These are phyloP conservation scores for Russula ochroleuca DNA, from an alignment of 768 basidiomycete species.

Conservation along the genomic window DNA sequence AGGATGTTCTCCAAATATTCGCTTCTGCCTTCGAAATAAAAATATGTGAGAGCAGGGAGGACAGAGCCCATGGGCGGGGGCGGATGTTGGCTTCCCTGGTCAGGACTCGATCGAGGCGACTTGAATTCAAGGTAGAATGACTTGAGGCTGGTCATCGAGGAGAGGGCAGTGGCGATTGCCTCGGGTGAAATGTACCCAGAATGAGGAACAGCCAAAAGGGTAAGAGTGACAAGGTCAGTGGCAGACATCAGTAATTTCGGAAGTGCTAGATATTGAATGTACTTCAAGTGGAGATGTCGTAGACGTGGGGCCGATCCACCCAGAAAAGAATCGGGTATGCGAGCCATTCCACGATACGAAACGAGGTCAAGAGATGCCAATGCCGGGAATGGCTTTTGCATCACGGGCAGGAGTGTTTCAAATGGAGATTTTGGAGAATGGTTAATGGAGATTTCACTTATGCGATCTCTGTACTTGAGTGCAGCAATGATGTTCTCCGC, in stretches of 20 bases:
- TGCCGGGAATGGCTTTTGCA: background rate
- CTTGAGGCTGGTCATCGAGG: background rate
- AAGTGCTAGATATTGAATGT: background rate
- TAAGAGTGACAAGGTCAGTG: background rate
- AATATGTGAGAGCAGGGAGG: background rate
- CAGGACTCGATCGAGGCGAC: background rate
- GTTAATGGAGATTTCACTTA: background rate
- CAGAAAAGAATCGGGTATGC: background rate
- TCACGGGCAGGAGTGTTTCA: background rate
- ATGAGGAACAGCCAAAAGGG: background rate
- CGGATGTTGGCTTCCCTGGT: background rate
- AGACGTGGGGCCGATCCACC: background rate
- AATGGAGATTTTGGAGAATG: background rate
- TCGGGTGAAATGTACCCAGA: background rate
- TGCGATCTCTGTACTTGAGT: background rate
- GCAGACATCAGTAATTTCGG: background rate
- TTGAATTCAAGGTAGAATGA: background rate
- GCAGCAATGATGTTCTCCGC: background rate
- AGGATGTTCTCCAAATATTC: background rate
- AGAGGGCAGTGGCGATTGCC: background rate
- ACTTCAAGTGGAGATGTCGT: background rate
- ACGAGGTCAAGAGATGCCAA: background rate
- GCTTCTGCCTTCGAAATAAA: background rate
- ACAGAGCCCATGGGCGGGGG: background rate
- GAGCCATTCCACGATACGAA: background rate